Percentiles rank a stretch among this genome's conserved stretches.
These are phyloP conservation scores for Microcera coccophila DNA, from an alignment of 2,329 filamentous ascomycete genomes.

Conservation along the genomic window DNA sequence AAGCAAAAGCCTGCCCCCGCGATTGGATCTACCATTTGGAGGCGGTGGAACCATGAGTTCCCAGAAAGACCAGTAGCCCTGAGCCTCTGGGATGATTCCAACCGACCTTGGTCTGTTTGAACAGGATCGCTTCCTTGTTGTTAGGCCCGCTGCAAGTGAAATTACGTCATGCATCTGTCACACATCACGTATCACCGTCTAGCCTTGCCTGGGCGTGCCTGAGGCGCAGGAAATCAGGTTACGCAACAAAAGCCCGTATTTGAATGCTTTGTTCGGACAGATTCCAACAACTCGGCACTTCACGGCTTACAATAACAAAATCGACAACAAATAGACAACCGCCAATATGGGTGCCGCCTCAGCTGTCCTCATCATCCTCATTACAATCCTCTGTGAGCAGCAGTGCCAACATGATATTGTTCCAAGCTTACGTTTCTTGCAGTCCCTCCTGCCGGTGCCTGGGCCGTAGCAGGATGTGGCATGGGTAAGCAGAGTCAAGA, in stretches of 20 bases:
- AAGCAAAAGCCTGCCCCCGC: too few relatives aligned
- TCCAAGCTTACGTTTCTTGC: constrained; percentile 17
- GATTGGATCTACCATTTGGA: too few relatives aligned
- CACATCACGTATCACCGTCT: constrained; percentile 12
- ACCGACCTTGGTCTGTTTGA: constrained; percentile 1
- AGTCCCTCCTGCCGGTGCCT: constrained; percentile 66
- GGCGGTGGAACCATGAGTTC: too few relatives aligned
- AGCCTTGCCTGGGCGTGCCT: neutral
- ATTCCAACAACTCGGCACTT: neutral
- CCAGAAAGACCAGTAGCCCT: neutral
- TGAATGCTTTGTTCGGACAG: neutral
- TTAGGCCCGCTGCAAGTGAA: neutral
- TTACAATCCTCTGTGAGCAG: constrained; percentile 51
- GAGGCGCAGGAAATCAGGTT: constrained; percentile 11
- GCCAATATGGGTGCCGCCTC: constrained; percentile 48
- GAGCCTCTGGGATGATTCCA: neutral
- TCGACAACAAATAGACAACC: constrained; percentile 8
- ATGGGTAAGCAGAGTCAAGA: constrained; percentile 35
- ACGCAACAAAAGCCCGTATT: constrained; percentile 11
- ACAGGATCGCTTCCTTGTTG: neutral
- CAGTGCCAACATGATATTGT: constrained; percentile 1
- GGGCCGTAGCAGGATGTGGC: constrained; percentile 61
- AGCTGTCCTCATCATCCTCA: constrained; percentile 46
- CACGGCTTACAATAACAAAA: neutral
- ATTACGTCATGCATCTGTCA: constrained; percentile 18